Percentiles rank a stretch among this genome's conserved stretches.
phyloP scores from a whole-genome alignment of 768 basidiomycete species.

The Pisolithus orientalis region DNA sequence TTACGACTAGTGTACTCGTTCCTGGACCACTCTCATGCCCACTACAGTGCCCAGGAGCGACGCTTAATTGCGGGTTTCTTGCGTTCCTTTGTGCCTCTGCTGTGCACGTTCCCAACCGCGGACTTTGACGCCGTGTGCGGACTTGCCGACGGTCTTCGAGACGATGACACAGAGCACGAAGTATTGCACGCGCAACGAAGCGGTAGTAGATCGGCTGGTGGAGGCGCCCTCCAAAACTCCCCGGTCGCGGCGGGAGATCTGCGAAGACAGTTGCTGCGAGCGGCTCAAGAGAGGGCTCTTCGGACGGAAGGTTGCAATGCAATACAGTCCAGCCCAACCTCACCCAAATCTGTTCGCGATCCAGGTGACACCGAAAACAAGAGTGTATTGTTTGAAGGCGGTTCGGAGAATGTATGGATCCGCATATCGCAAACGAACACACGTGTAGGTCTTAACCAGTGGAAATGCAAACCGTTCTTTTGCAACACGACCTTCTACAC shows the following conservation, averaged over 20 bases:
- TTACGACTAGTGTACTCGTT: constrained; percentile 88
- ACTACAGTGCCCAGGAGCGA: constrained; percentile 72
- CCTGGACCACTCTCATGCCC: constrained; percentile 78
- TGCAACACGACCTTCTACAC: constrained; percentile 92
- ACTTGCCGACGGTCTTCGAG: constrained; percentile 44
- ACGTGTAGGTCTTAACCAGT: constrained; percentile 23
- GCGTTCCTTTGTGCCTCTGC: constrained; percentile 72
- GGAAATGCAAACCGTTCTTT: constrained; percentile 64
- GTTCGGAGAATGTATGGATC: constrained; percentile 53
- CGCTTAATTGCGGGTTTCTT: constrained; percentile 82
- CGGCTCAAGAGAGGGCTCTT: constrained; percentile 54
- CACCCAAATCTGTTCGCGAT: constrained; percentile 5
- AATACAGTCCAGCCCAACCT: constrained; percentile 12
- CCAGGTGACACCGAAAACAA: background rate
- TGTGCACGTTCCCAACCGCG: constrained; percentile 64
- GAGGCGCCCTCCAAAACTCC: constrained; percentile 34
- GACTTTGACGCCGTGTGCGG: constrained; percentile 63
- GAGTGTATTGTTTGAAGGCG: constrained; percentile 1
- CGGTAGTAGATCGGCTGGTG: constrained; percentile 43
- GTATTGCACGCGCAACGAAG: constrained; percentile 10
- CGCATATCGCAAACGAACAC: constrained; percentile 27
- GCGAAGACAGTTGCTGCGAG: constrained; percentile 74
- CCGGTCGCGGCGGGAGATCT: constrained; percentile 61
- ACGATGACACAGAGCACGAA: constrained; percentile 28
- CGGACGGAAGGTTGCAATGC: constrained; percentile 27